Base-by-base conservation (phyloP, 2,329 filamentous ascomycete species). In the Fusarium sp. region DNA sequence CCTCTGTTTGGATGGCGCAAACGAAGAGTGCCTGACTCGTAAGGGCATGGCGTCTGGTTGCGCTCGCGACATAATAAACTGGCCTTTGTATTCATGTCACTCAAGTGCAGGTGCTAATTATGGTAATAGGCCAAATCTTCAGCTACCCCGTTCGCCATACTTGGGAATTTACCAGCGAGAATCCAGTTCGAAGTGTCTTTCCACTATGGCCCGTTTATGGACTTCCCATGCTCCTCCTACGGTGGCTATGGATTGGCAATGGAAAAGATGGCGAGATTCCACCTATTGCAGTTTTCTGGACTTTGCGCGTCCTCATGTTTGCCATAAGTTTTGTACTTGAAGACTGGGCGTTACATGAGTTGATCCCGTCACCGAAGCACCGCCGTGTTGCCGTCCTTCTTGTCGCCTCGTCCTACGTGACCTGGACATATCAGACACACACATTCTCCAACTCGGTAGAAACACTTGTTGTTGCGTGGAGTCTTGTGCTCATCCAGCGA, bases 381-480 rank as follows among this genome's bases (percentile, higher is more conserved):
- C 90, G 93, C 67, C 88, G 88, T 71, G 83, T 91, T 56, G 93
- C 94, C 11, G 87, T 96, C 44, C 84, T 96, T 45, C 85, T 99
- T 58, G 92, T 97, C 63, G 94, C 95, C 45, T 98, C 95, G 27
- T 97, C 94, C 25, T 99, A 98, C 80, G 95, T 97, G 72, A 99
- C 96, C 47, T 99, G 96, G 95, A 97, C 95, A 44, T 97, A 95
- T 81, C 96, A 99, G 81, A 96, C 93, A 19, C 96, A 99, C 80
- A 98, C 96, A 14, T 98, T 99, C 79, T 98, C 95, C 67, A 99
- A 99, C 81, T 96, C 95, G 65, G 87, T 98, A 70, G 96, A 99
- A 82, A 98, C 96, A 4, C 83, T 99, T 72, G 86, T 95, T 50
- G 94, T 99, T 51, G 88, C 93, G 54, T 99, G 96, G 96, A 94